These are phyloP conservation scores for Fusarium aywerte DNA, from an alignment of 2,329 filamentous ascomycete species.

Conservation along the genomic window DNA sequence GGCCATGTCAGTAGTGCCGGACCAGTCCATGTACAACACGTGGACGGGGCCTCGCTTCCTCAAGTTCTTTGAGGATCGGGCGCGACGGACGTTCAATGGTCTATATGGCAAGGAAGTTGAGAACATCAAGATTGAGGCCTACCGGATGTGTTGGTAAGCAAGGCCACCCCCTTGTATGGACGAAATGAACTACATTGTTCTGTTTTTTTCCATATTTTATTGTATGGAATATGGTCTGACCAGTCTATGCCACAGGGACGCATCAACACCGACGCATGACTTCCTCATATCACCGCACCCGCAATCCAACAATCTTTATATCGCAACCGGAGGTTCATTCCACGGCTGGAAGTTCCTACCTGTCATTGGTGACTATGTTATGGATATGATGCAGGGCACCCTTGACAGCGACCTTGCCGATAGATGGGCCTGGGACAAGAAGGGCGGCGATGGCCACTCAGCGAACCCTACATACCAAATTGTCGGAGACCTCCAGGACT, in stretches of 20 bases:
- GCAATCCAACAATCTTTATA: constrained; percentile 62
- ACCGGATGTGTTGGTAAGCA: constrained; percentile 59
- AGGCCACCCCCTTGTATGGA: not conserved
- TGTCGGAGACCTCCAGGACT: constrained; percentile 55
- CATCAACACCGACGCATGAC: constrained; percentile 70
- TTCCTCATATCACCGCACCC: constrained; percentile 67
- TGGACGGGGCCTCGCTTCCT: constrained; percentile 55
- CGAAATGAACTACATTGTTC: not conserved
- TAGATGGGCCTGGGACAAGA: constrained; percentile 60
- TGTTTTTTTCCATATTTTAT: not conserved
- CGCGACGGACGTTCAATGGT: constrained; percentile 53
- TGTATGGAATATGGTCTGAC: constrained; percentile 19
- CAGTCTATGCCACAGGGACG: constrained; percentile 60
- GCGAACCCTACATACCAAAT: constrained; percentile 57
- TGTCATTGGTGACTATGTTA: constrained; percentile 68
- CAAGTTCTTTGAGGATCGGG: constrained; percentile 58
- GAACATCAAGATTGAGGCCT: constrained; percentile 54
- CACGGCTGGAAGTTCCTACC: constrained; percentile 74
- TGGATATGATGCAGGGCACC: constrained; percentile 58
- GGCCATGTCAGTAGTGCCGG: constrained; percentile 63
- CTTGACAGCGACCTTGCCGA: constrained; percentile 53
- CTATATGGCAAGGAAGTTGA: constrained; percentile 56
- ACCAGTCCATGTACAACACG: constrained; percentile 55
- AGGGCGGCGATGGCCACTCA: constrained; percentile 54
- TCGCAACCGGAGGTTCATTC: constrained; percentile 72